phyloP scores from a whole-genome alignment of 129 eudicot genomes.

The Smallanthus sonchifolius region DNA sequence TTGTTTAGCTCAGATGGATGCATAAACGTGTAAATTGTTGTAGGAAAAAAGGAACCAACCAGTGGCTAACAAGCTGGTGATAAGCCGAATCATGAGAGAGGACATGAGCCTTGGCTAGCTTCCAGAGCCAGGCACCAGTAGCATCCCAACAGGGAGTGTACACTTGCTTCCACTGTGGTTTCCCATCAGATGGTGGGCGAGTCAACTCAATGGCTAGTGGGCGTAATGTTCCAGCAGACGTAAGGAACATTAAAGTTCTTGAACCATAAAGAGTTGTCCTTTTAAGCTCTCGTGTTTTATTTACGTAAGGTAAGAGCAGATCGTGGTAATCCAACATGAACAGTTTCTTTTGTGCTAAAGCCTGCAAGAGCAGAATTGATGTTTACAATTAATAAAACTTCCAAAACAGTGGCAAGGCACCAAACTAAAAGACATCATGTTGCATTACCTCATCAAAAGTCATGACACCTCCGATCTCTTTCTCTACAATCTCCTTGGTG shows the following conservation, averaged over 20 bases:
- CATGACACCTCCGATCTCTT: constrained; percentile 50
- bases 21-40: not conserved
- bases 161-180: constrained; percentile 68
- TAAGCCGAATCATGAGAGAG: constrained; percentile 74
- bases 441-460: constrained; percentile 44
- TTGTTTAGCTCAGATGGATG: not conserved
- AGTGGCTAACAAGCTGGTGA: constrained; percentile 74
- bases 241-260: constrained; percentile 69
- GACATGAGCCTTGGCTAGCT: constrained; percentile 75
- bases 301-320: constrained; percentile 55
- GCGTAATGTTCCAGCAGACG: constrained; percentile 39
- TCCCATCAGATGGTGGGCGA: constrained; percentile 53
- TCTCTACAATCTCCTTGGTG: constrained; percentile 57
- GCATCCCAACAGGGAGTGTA: constrained; percentile 48
- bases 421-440: not conserved
- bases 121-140: constrained; percentile 79
- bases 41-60: constrained; percentile 30
- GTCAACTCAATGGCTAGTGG: constrained; percentile 86
- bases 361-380: constrained; percentile 32
- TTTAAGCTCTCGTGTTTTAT: constrained; percentile 47
- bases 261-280: constrained; percentile 73
- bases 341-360: constrained; percentile 56
- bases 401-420: not conserved
- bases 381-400: not conserved
- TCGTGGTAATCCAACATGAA: constrained; percentile 78